Percentiles rank a stretch among this genome's conserved stretches.
phyloP scores from a whole-genome alignment of 2,329 filamentous ascomycete species.

The Colletotrichum camelliae region DNA sequence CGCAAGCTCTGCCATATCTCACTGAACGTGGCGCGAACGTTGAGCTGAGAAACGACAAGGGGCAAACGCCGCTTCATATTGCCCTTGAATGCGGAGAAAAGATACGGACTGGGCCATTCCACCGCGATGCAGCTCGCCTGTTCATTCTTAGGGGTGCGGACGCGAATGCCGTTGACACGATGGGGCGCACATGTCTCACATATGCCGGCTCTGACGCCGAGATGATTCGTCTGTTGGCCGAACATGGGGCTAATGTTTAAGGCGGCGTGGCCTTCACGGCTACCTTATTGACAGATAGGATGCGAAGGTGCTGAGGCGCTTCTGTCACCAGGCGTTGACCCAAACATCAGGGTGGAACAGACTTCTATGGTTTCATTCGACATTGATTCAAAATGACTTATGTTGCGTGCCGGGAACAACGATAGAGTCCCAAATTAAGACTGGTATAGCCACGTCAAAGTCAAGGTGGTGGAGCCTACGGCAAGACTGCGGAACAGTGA shows the following conservation, averaged over 20 bases:
- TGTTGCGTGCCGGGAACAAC: too few relatives aligned
- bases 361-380: too few relatives aligned
- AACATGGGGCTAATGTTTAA: slow-evolving; percentile 15
- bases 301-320: background rate
- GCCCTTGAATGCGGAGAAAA: background rate
- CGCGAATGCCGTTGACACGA: background rate
- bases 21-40: background rate
- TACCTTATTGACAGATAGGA: slow-evolving; percentile 6
- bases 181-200: slow-evolving; percentile 15
- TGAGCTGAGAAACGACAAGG: background rate
- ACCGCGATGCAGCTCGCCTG: background rate
- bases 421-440: too few relatives aligned
- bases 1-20: slow-evolving; percentile 18
- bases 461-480: too few relatives aligned
- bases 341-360: background rate
- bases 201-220: background rate
- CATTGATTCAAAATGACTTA: too few relatives aligned
- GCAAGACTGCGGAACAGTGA: too few relatives aligned
- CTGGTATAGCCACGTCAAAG: too few relatives aligned
- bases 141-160: slow-evolving; percentile 8
- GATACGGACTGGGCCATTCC: background rate
- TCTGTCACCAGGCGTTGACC: slow-evolving; percentile 22
- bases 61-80: slow-evolving; percentile 14
- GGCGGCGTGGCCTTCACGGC: slow-evolving; percentile 21
- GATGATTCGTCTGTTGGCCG: background rate